Base-by-base conservation (phyloP, 495 filamentous ascomycete species). In the Neurospora sublineolata region DNA sequence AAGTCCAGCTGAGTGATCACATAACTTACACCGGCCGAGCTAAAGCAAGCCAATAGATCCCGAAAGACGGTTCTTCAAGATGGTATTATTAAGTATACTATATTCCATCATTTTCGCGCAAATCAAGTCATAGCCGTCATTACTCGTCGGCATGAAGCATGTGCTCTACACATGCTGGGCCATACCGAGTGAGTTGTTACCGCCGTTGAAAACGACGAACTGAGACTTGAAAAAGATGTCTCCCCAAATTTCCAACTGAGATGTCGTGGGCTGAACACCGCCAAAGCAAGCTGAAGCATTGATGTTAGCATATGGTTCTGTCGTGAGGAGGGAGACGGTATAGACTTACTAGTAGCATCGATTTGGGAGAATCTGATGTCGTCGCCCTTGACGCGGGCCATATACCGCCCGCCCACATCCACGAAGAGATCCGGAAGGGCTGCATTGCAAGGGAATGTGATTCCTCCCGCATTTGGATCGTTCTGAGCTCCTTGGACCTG, bases 151-250 rank as follows among this genome's bases (percentile, higher is more conserved):
- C 16, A 36, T 14, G 27, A 27, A 12, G n/a, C 18, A 71, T 44
- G 27, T 33, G 20, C 33, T 27, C 73, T 74, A 84, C 42, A 73
- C 78, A 75, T 88, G 87, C 70, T 82, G 78, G 2, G 89, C 89
- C 75, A 92, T 85, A 2, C 89, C 89, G 27, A 92, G 80, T 27
- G 81, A 80, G 76, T 82, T 84, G 73, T 89, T 87, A 7, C 88
- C 88, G 9, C 80, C 86, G 78, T 96, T 89, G 75, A 94, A 94
- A 20, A 91, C 91, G 27, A 92, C 90, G 77, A 93, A 94, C 75
- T 91, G 87, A 27, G 89, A 85, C 80, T 92, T 93, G 77, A 96
- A 88, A 77, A 96, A 89, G 72, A 91, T 86, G 75, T 94, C 92
- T 12, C 93, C 93, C 74, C 89, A 91, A 76, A 96, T 90, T 77